phyloP scores from a whole-genome alignment of 73 alveolate species.

The Paramecium biaurelia region DNA sequence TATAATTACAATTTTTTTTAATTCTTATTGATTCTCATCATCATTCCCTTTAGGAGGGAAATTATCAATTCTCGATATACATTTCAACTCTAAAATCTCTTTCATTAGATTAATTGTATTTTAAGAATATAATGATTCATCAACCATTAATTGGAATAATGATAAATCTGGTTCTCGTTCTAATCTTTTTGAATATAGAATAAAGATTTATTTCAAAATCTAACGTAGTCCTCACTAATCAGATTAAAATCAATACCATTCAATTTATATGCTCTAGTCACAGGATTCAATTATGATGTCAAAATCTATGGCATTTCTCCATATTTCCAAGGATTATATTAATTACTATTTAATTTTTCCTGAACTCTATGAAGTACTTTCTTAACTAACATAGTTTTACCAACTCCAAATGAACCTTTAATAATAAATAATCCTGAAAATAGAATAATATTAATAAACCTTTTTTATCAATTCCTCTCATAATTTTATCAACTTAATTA shows the following conservation, averaged over 20 bases:
- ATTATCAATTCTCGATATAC: background rate
- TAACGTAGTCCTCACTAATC: constrained; percentile 28
- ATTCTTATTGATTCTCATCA: background rate
- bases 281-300: background rate
- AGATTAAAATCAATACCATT: background rate
- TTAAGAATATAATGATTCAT: background rate
- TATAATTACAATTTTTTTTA: background rate
- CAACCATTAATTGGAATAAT: constrained; percentile 12
- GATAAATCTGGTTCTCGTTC: constrained; percentile 16
- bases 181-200: background rate
- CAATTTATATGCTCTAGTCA: background rate
- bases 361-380: constrained; percentile 3
- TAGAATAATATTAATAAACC: background rate
- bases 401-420: constrained; percentile 43
- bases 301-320: background rate
- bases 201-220: background rate
- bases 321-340: constrained; percentile 33
- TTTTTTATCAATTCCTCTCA: constrained; percentile 40
- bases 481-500: constrained; percentile 29
- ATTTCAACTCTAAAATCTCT: constrained; percentile 6
- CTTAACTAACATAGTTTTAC: constrained; percentile 5
- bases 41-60: constrained; percentile 4
- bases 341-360: constrained; percentile 12
- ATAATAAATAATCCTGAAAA: background rate
- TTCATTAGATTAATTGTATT: background rate